These are phyloP conservation scores for Amaranthus tricolor DNA, from an alignment of 179 eudicot species.

Conservation along the genomic window DNA sequence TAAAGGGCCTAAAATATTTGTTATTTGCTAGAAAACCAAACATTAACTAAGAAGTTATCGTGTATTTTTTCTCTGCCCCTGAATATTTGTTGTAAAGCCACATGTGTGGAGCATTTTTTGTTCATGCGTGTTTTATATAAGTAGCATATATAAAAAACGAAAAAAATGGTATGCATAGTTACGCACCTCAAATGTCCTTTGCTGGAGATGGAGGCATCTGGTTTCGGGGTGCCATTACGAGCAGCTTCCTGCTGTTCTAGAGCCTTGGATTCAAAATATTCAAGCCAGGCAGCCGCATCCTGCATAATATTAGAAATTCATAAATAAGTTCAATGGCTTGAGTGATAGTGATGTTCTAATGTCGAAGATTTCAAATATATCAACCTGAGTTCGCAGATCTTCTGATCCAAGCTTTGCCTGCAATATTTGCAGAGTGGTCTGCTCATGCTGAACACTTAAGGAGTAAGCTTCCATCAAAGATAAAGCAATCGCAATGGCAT, in stretches of 20 bases:
- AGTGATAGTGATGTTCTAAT: constrained; percentile 12
- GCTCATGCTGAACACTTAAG: constrained; percentile 96
- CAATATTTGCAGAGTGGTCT: constrained; percentile 86
- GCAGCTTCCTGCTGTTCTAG: constrained; percentile 99
- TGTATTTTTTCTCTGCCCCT: too few species aligned
- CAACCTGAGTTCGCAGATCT: constrained; percentile 94
- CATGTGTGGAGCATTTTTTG: too few species aligned
- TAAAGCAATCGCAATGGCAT: constrained; percentile 95
- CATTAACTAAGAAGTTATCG: too few species aligned
- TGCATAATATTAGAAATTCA: constrained; percentile 21
- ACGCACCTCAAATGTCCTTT: constrained; percentile 89
- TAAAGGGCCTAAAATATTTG: too few species aligned
- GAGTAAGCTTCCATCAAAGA: constrained; percentile 98
- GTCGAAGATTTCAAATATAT: constrained; percentile 11
- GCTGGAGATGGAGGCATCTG: constrained; percentile 98
- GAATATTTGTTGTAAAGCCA: too few species aligned
- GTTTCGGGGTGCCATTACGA: constrained; percentile 93
- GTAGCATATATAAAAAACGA: too few species aligned
- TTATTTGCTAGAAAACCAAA: too few species aligned
- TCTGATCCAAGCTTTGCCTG: constrained; percentile 94
- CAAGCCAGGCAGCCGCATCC: constrained; percentile 99
- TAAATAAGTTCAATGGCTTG: constrained; percentile 2
- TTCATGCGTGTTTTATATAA: too few species aligned
- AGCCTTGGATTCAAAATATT: constrained; percentile 96
- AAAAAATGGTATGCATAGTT: too few species aligned